Base-by-base conservation (phyloP, 192 early-diverging fungal species). In the Podochytrium sp. region DNA sequence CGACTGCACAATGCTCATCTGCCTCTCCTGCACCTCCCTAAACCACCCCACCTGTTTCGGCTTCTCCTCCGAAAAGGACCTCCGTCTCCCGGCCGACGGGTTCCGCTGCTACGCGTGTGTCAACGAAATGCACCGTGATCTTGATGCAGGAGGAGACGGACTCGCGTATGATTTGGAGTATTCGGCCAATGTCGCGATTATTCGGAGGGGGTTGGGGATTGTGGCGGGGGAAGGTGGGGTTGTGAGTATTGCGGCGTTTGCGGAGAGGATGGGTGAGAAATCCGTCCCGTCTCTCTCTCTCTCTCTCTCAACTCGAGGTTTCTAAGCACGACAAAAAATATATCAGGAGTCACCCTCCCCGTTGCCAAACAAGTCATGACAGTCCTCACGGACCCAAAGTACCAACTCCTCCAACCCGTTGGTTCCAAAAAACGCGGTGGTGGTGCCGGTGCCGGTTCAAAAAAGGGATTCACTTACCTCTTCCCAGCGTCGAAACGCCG, bases 41-140 rank as follows among this genome's bases (percentile, higher is more conserved):
- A 56, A 35, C 33, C 66, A 69, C 39, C 66, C 66, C 5, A 3
- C 42, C 14, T 69, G 66, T 39, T 69, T 14, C 66, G 66, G 50
- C 1, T 69, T 55, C 37, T 7, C 16, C 7, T 23, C 16, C 50
- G 51, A 55, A 16, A 30, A 4, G 1, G 66, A 69, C 47, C 27
- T 20, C 23, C 66, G 66, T 2, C 52, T 69, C 34, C 66, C 66
- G 32, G 25, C 30, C 25, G 49, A n/a, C n/a, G 66, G 66, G 7
- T 51, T 55, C 23, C 35, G 29, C 12, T 69, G 66, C 25, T 69
- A 55, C 34, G 25, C n/a, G 12, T 69, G 66, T 27, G 32, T 20
- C n/a, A 69, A 69, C 38, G 16, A 12, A 25, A 6, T 23, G 1
- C 23, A 25, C 20, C n/a, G n/a, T n/a, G n/a, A n/a, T n/a, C n/a